Evolutionary conservation across 2,329 filamentous ascomycete genomes (phyloP).

Genomic region (Stagonosporopsis rhizophila): DNA sequence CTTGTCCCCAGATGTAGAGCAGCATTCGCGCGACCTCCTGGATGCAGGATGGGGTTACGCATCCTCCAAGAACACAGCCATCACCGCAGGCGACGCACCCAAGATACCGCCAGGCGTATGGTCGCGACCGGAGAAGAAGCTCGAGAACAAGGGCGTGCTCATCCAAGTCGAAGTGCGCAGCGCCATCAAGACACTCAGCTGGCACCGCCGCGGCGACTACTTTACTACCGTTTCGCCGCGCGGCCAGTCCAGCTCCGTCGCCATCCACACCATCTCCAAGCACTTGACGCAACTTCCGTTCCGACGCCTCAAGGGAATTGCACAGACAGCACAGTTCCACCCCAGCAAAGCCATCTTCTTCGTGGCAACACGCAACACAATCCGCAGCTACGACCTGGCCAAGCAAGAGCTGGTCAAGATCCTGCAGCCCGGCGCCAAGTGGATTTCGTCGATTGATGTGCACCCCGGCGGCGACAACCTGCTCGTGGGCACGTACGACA

Average conservation of each 20-base stretch:
- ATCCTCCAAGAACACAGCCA: slow-evolving; percentile 65
- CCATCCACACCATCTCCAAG: slow-evolving; percentile 93
- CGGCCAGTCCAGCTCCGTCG: slow-evolving; percentile 79
- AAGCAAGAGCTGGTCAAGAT: slow-evolving; percentile 92
- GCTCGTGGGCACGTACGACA: slow-evolving; percentile 93
- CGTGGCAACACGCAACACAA: slow-evolving; percentile 90
- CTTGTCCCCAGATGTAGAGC: slow-evolving; percentile 75
- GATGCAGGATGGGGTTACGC: slow-evolving; percentile 95
- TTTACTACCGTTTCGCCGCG: slow-evolving; percentile 88
- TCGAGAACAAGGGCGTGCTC: slow-evolving; percentile 80
- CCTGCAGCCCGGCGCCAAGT: slow-evolving; percentile 88
- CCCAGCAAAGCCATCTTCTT: slow-evolving; percentile 93
- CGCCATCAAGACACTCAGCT: slow-evolving; percentile 85
- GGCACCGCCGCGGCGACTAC: slow-evolving; percentile 95
- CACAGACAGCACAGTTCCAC: slow-evolving; percentile 93
- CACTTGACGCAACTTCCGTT: slow-evolving; percentile 96
- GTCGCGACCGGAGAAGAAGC: slow-evolving; percentile 75
- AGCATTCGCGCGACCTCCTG: slow-evolving; percentile 75
- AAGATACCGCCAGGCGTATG: slow-evolving; percentile 83
- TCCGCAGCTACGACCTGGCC: slow-evolving; percentile 92
- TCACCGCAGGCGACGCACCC: slow-evolving; percentile 61
- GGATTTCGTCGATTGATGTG: slow-evolving; percentile 93
- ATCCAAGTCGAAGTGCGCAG: slow-evolving; percentile 81
- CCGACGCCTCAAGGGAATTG: slow-evolving; percentile 75
- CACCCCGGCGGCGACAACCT: slow-evolving; percentile 94